phyloP scores from a whole-genome alignment of 441 rosid genomes.

The Daphne laureola region DNA sequence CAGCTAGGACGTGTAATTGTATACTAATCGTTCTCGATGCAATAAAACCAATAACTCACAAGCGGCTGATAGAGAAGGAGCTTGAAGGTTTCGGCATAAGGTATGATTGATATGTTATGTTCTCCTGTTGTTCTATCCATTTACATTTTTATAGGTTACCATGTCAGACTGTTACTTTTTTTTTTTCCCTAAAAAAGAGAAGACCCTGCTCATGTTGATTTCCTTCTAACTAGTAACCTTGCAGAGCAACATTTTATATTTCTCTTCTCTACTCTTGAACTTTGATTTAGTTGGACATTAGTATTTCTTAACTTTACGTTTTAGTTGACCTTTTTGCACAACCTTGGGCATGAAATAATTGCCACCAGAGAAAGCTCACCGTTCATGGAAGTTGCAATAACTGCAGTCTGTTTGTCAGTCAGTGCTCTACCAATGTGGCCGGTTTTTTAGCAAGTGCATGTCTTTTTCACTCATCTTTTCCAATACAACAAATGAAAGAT shows the following conservation, averaged over 20 bases:
- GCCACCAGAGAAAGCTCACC: too few species aligned
- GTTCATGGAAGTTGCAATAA: too few species aligned
- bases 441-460: too few species aligned
- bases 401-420: too few species aligned
- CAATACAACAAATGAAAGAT: too few species aligned
- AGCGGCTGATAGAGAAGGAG: constrained; percentile 94
- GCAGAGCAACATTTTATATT: background rate
- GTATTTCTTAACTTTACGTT: background rate
- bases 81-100: constrained; percentile 99
- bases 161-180: too few species aligned
- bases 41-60: constrained; percentile 96
- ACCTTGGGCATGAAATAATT: too few species aligned
- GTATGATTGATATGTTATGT: constrained; percentile 21
- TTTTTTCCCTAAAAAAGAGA: too few species aligned
- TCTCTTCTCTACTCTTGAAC: too few species aligned
- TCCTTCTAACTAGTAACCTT: background rate
- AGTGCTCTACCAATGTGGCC: too few species aligned
- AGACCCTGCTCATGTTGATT: background rate
- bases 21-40: constrained; percentile 94
- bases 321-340: too few species aligned
- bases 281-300: background rate
- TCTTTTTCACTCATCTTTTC: too few species aligned
- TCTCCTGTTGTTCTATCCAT: constrained; percentile 5
- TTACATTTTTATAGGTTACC: background rate
- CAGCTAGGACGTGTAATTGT: constrained; percentile 96